Conservation (phyloP, 2,329 filamentous ascomycete species). For the Hymenoscyphus repandus region DNA sequence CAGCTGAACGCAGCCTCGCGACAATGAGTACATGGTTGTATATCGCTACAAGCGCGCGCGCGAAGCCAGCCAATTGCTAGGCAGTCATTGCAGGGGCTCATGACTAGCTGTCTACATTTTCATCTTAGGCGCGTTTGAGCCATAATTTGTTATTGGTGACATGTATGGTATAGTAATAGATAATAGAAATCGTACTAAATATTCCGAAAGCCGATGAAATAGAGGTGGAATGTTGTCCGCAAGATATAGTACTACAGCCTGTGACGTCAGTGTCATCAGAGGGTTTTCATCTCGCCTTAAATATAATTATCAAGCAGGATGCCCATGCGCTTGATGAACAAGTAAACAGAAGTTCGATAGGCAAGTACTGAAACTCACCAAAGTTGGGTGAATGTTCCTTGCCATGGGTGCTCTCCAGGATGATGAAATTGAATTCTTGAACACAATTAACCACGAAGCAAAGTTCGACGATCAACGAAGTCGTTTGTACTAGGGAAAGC, state of each 20-base stretch:
- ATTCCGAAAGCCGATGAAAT: background rate
- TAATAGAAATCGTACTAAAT: too few species aligned
- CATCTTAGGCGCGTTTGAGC: too few species aligned
- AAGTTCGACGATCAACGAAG: constrained; percentile 1
- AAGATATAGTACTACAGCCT: constrained; percentile 15
- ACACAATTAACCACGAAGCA: background rate
- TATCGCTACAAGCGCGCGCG: too few species aligned
- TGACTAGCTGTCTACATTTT: too few species aligned
- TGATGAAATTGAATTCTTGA: background rate
- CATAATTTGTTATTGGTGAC: too few species aligned
- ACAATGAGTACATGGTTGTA: too few species aligned
- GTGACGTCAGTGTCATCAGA: background rate
- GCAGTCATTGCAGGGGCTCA: too few species aligned
- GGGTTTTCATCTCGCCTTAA: background rate
- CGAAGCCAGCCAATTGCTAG: too few species aligned
- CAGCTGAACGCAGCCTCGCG: too few species aligned
- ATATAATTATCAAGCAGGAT: background rate
- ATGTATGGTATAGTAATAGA: too few species aligned
- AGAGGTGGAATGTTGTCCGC: constrained; percentile 6
- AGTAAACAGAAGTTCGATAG: background rate
- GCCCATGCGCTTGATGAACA: background rate
- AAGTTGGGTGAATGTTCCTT: background rate
- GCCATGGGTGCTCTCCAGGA: background rate
- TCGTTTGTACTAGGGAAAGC: background rate
- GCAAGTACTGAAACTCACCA: background rate